A percentile compares a stretch with the other conserved stretches of the same genome.
phyloP scores from a whole-genome alignment of 2,329 filamentous ascomycete species.

The Scytalidium sp. region DNA sequence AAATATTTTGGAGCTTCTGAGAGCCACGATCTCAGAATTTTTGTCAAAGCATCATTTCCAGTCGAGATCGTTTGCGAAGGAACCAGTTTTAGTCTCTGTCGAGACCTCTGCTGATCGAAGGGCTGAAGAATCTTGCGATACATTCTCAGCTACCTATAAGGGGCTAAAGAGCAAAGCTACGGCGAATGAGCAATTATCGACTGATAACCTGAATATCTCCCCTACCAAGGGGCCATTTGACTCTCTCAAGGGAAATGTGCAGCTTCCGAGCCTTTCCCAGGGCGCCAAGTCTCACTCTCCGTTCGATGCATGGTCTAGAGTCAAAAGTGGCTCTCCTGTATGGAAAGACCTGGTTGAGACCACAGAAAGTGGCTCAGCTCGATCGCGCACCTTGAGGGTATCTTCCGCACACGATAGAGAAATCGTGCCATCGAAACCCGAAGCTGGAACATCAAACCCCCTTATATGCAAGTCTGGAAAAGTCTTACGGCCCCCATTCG shows the following conservation, averaged over 20 bases:
- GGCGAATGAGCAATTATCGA: too few species aligned
- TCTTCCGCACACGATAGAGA: neutral
- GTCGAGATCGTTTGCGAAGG: constrained; percentile 10
- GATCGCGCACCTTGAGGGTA: neutral
- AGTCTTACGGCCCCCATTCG: constrained; percentile 43
- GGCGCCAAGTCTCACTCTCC: constrained; percentile 20
- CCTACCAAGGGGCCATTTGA: constrained; percentile 2
- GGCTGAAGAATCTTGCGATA: neutral
- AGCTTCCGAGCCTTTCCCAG: constrained; percentile 19
- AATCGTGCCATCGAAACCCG: neutral
- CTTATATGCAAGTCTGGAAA: constrained; percentile 39
- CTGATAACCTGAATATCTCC: too few species aligned
- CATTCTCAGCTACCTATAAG: neutral
- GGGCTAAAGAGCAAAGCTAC: too few species aligned
- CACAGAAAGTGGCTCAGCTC: too few species aligned
- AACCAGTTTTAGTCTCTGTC: neutral
- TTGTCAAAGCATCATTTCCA: constrained; percentile 67
- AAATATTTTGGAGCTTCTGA: constrained; percentile 63
- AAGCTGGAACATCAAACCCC: constrained; percentile 9
- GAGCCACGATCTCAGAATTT: constrained; percentile 70
- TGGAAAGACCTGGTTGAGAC: neutral
- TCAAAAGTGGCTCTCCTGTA: constrained; percentile 29
- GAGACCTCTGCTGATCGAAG: neutral
- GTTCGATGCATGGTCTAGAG: constrained; percentile 34
- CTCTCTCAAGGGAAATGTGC: constrained; percentile 17